Evolutionary conservation across 495 filamentous ascomycete species (phyloP), one percentile per base, ranked within the genome.

Genomic region (Bacidia gigantensis): DNA sequence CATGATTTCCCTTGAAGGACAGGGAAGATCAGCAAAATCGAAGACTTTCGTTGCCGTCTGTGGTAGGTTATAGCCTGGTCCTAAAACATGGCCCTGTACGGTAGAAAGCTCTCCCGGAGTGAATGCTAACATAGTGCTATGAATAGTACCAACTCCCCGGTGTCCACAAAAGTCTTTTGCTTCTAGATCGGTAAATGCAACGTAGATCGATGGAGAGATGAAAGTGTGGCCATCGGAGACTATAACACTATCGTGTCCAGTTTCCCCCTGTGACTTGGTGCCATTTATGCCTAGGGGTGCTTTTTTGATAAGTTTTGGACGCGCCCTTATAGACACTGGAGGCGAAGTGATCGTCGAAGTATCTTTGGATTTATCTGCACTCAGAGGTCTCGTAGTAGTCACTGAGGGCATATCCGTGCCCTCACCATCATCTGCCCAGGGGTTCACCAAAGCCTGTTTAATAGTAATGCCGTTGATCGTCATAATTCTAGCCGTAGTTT

Each of bases 51-150:
- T 49, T 24, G 29, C 1, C 3, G 12, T 44, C 17, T 44, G 9
- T 22, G 41, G 41, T 18, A 44, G 9, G 20, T 44, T 44, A 17
- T 44, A 44, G 20, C 14, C 41, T 18, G 41, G 41, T 9, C 12
- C 14, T n/a, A 44, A 18, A 22, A 44, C 41, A 44, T 44, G 50
- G 20, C 52, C 45, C 14, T 25, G 44, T 12, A 54, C 39, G 1
- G 52, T 54, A 5, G 52, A 54, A 2, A 54, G 21, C 21, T 54
- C 52, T 29, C 52, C 52, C 2, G 52, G 52, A 12, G 52, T 24
- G 45, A 54, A 54, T 26, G 50, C 18, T n/a, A 52, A 26, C 50
- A 52, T 52, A 2, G 50, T 52, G 9, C 12, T 17, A 24, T 20
- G 26, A 23, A 52, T 52, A 2, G 41, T 20, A 1, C 26, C 41